phyloP scores from a whole-genome alignment of 352 stramenopile genomes.

The Phytopythium kandeliae region DNA sequence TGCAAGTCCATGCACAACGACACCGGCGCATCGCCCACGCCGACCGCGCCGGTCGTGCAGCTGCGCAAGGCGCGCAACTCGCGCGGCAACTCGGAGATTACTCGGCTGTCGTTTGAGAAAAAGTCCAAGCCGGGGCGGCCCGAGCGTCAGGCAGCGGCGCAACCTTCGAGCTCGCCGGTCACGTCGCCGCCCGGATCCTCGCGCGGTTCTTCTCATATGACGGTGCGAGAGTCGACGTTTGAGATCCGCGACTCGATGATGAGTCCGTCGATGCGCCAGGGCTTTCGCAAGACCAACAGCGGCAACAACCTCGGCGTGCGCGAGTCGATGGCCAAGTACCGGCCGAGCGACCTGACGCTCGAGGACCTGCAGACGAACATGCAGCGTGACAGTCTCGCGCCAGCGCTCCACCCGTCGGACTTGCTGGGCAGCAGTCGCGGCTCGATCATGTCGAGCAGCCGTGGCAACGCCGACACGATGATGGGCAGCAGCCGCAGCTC shows the following conservation, averaged over 20 bases:
- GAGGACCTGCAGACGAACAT: conserved; percentile 39
- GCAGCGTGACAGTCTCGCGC: conserved; percentile 54
- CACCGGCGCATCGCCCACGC: conserved; percentile 18
- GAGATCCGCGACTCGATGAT: conserved; percentile 11
- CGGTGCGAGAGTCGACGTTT: conserved; percentile 7
- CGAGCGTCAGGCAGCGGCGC: background rate
- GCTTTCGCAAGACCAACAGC: background rate
- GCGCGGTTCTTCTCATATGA: conserved; percentile 1
- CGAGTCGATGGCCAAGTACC: conserved; percentile 71
- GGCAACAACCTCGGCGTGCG: conserved; percentile 25
- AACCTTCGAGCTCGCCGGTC: background rate
- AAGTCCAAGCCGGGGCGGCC: conserved; percentile 9
- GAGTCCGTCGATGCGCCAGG: background rate
- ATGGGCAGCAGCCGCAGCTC: conserved; percentile 29
- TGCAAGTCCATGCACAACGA: conserved; percentile 28
- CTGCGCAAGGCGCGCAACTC: conserved; percentile 23
- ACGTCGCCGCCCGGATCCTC: conserved; percentile 2
- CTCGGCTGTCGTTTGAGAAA: conserved; percentile 26
- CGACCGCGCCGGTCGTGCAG: conserved; percentile 17
- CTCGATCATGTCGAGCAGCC: conserved; percentile 25
- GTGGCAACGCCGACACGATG: conserved; percentile 11
- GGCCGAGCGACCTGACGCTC: conserved; percentile 53
- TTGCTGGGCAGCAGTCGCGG: conserved; percentile 22
- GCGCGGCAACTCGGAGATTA: conserved; percentile 28
- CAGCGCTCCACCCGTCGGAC: conserved; percentile 9